These are phyloP conservation scores for Saccharum officinarum DNA, from an alignment of 176 grass and related monocot species.

Conservation along the genomic window DNA sequence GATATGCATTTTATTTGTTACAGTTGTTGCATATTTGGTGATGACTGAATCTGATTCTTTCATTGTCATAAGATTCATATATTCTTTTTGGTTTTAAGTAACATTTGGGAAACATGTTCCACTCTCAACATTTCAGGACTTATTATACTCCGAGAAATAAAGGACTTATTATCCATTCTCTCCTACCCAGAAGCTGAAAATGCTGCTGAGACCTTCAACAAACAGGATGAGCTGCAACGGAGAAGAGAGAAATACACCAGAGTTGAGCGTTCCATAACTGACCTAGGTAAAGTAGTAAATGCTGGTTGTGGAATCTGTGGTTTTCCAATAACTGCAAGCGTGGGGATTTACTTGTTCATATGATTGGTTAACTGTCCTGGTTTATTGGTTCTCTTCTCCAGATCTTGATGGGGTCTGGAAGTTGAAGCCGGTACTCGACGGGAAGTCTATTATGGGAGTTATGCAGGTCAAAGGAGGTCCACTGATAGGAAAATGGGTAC, in stretches of 20 bases:
- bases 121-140: conserved; percentile 48
- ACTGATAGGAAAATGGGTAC: conserved; percentile 77
- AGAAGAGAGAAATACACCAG: conserved; percentile 56
- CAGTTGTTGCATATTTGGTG: conserved; percentile 1
- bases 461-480: conserved; percentile 90
- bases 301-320: background rate
- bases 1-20: background rate
- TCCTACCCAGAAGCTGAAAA: conserved; percentile 36
- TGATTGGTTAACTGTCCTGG: background rate
- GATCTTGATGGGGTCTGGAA: conserved; percentile 86
- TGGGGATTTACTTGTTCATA: background rate
- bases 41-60: background rate
- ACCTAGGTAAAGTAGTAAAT: conserved; percentile 45
- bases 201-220: conserved; percentile 23
- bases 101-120: conserved; percentile 11
- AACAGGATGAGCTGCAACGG: conserved; percentile 44
- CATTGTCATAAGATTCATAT: background rate
- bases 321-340: background rate
- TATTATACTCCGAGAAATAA: conserved; percentile 88
- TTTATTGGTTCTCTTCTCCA: conserved; percentile 19
- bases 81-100: conserved; percentile 36
- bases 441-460: conserved; percentile 84
- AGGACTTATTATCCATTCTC: conserved; percentile 65
- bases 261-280: conserved; percentile 51
- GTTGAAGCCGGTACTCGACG: conserved; percentile 78